Conservation (phyloP, 352 stramenopile species). For the Phytophthora tubulina region DNA sequence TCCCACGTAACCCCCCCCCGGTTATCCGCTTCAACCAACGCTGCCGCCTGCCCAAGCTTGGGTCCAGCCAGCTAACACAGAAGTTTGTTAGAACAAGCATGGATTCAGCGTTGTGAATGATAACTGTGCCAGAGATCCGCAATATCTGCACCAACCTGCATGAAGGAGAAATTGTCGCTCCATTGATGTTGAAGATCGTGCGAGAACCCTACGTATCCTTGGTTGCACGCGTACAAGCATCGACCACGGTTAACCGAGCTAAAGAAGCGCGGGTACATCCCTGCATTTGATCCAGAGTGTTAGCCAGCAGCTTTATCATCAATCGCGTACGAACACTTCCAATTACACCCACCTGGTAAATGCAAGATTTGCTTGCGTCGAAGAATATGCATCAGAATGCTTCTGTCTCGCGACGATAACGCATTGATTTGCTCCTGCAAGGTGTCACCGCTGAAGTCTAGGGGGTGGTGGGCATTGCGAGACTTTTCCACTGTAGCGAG, state of each 20-base stretch:
- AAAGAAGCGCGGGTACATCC: constrained; percentile 84
- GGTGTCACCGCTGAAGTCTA: constrained; percentile 43
- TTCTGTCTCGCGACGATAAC: constrained; percentile 45
- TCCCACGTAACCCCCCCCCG: constrained; percentile 62
- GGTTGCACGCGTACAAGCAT: constrained; percentile 65
- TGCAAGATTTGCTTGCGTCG: constrained; percentile 80
- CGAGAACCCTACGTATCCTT: constrained; percentile 68
- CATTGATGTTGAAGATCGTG: constrained; percentile 85
- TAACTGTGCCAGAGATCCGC: neutral
- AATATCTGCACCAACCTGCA: constrained; percentile 51
- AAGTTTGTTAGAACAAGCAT: neutral
- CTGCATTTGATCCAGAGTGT: constrained; percentile 32
- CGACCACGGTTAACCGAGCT: constrained; percentile 51
- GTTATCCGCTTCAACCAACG: constrained; percentile 43
- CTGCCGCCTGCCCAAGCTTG: constrained; percentile 47
- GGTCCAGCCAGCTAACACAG: constrained; percentile 62
- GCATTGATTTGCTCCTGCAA: constrained; percentile 53
- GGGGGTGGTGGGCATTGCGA: constrained; percentile 24
- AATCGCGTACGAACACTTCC: neutral
- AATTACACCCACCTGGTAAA: constrained; percentile 48
- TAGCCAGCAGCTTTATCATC: constrained; percentile 11
- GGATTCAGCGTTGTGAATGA: neutral
- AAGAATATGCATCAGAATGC: constrained; percentile 82
- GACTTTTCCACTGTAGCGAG: constrained; percentile 53
- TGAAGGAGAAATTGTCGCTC: constrained; percentile 71